These are phyloP conservation scores for Aspergillus costaricaensis DNA, from an alignment of 2,329 filamentous ascomycete genomes.

Conservation along the genomic window DNA sequence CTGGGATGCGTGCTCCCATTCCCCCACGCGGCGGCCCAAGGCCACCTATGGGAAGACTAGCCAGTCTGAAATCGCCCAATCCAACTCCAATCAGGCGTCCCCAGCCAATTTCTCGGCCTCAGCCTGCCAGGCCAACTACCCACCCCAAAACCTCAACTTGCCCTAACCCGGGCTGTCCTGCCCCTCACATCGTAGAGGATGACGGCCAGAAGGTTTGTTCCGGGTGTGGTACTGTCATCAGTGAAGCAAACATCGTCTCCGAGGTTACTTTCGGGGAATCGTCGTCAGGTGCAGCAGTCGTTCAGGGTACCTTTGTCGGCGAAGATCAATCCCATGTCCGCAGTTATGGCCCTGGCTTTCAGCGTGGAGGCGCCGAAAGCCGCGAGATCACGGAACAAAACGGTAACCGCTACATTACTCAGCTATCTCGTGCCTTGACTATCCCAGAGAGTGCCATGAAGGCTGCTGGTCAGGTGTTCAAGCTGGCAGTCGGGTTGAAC, in stretches of 20 bases:
- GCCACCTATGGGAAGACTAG: slow-evolving; percentile 40
- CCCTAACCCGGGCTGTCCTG: slow-evolving; percentile 48
- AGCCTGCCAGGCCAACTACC: slow-evolving; percentile 35
- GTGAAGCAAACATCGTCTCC: slow-evolving; percentile 84
- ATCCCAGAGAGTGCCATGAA: slow-evolving; percentile 64
- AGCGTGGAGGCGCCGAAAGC: slow-evolving; percentile 50
- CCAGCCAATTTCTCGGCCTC: slow-evolving; percentile 33
- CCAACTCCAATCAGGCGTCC: slow-evolving; percentile 43
- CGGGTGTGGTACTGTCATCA: slow-evolving; percentile 80
- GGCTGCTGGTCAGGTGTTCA: slow-evolving; percentile 71
- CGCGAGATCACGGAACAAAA: slow-evolving; percentile 51
- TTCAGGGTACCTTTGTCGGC: slow-evolving; percentile 85
- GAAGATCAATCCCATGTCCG: slow-evolving; percentile 82
- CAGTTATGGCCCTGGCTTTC: slow-evolving; percentile 52
- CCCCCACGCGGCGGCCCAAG: slow-evolving; percentile 28
- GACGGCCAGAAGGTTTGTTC: slow-evolving; percentile 65
- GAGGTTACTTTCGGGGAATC: slow-evolving; percentile 92
- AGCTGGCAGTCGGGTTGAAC: slow-evolving; percentile 71
- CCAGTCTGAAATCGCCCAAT: slow-evolving; percentile 42
- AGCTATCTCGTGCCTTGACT: slow-evolving; percentile 43
- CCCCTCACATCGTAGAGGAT: slow-evolving; percentile 49
- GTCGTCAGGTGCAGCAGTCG: slow-evolving; percentile 79
- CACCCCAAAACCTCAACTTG: slow-evolving; percentile 45
- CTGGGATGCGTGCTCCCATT: slow-evolving; percentile 36
- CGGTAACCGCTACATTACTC: slow-evolving; percentile 47